Evolutionary conservation across 768 basidiomycete species (phyloP), one percentile per base, ranked within the genome.

Genomic region (Pleurotus tuoliensis): DNA sequence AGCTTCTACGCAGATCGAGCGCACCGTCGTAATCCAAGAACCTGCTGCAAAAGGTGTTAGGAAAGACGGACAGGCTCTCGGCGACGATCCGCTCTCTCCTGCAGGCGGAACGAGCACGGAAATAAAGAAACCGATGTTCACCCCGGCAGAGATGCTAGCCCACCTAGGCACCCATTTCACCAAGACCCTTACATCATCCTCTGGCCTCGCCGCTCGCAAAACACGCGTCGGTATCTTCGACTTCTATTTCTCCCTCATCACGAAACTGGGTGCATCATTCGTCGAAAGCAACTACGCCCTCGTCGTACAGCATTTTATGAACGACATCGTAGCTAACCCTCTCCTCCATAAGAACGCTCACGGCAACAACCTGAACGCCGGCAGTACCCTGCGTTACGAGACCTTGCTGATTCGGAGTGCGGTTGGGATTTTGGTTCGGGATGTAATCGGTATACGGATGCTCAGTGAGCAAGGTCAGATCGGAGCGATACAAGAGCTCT

Each of bases 381-480:
- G 77, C 41, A 66, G 73, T 5, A 64, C 71, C 9, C 80, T 83
- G 5, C 79, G 88, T 60, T 88, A 92, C 65, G 97, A 98, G 30
- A 77, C 78, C 1, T 68, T 98, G 2, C 73, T 89, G 7, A 76
- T 87, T 2, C 78, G 93, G 30, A 86, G 84, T 30, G 73, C 91
- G 13, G 87, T 94, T 25, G 86, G 84, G 2, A 80, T 93, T 30
- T 63, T 98, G 9, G 71, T 98, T 24, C 78, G 94, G 50, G 92
- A 97, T 62, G 79, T 98, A 24, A 84, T 99, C 44, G 93, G 92
- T 2, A 84, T 90, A 2, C 76, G 95, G 58, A 87, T 97, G 80
- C 72, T 98, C 60, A 90, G 90, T 58, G 97, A 99, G 65, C 92
- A 94, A 66, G 94, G 90, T 0, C 96, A 98, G 70, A 95, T 98